These are phyloP conservation scores for Jimgerdemannia flammicorona DNA, from an alignment of 192 early-diverging fungal genomes.

Conservation along the genomic window DNA sequence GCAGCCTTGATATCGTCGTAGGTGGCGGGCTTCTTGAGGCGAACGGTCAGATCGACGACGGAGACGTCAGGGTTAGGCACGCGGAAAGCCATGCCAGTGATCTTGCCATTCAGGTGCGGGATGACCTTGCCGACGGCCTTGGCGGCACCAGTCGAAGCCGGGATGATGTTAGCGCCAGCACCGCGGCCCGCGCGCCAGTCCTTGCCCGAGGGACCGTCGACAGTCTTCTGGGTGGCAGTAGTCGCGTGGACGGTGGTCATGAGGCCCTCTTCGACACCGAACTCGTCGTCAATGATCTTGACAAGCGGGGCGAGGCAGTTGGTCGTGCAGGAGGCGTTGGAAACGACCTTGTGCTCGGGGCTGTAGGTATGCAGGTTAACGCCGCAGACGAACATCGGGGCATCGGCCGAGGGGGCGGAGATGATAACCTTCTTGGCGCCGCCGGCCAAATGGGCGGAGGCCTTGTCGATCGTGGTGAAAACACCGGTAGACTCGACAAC, in stretches of 20 bases:
- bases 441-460: conserved; percentile 79
- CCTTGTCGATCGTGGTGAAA: conserved; percentile 92
- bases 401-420: conserved; percentile 93
- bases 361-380: conserved; percentile 97
- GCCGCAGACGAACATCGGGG: conserved; percentile 97
- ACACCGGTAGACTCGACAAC: conserved; percentile 99
- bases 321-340: conserved; percentile 99
- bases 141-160: conserved; percentile 96
- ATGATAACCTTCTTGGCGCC: conserved; percentile 99
- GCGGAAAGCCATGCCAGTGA: conserved; percentile 99
- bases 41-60: conserved; percentile 95
- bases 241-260: conserved; percentile 99
- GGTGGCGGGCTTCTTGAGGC: conserved; percentile 83
- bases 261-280: conserved; percentile 93
- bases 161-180: conserved; percentile 94
- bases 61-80: conserved; percentile 93
- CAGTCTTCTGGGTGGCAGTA: conserved; percentile 99
- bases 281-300: conserved; percentile 95
- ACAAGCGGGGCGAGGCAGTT: conserved; percentile 98
- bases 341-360: conserved; percentile 79
- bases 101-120: conserved; percentile 89
- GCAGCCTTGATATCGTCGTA: conserved; percentile 88
- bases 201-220: conserved; percentile 95
- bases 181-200: conserved; percentile 98
- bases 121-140: conserved; percentile 99